Conservation (phyloP, 805 yeast species). For the Ogataea ramenticola region DNA sequence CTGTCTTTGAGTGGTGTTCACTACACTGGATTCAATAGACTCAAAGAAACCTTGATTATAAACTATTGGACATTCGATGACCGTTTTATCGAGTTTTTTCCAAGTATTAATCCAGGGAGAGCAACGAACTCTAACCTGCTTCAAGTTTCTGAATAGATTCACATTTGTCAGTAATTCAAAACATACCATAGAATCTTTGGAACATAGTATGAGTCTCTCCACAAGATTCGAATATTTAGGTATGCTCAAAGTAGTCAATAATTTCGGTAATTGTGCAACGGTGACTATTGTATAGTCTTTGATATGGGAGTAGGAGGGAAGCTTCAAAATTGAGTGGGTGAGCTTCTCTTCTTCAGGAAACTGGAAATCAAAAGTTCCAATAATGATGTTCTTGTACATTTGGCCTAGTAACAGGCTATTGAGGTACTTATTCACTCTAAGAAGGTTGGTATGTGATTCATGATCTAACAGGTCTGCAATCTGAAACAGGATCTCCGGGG, state of each 20-base stretch:
- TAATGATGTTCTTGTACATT: slow-evolving; percentile 1
- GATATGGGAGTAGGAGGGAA: background rate
- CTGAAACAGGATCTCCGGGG: background rate
- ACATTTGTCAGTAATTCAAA: background rate
- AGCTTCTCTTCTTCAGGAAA: background rate
- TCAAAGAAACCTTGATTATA: background rate
- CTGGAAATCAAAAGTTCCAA: slow-evolving; percentile 1
- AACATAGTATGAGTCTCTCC: background rate
- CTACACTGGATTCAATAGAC: background rate
- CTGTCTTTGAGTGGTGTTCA: background rate
- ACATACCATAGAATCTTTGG: background rate
- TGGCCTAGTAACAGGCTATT: background rate
- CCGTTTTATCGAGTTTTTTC: background rate
- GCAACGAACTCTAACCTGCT: background rate
- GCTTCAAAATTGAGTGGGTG: background rate
- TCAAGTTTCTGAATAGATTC: background rate
- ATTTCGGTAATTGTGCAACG: background rate
- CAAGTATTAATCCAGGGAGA: background rate
- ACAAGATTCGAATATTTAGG: background rate
- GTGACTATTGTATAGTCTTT: background rate
- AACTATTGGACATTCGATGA: background rate
- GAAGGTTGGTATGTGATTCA: background rate
- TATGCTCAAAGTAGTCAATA: background rate
- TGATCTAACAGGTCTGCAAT: background rate
- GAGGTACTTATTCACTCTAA: background rate